These are phyloP conservation scores for Pterula multifida DNA, from an alignment of 1,284 basidiomycete genomes.

Conservation along the genomic window DNA sequence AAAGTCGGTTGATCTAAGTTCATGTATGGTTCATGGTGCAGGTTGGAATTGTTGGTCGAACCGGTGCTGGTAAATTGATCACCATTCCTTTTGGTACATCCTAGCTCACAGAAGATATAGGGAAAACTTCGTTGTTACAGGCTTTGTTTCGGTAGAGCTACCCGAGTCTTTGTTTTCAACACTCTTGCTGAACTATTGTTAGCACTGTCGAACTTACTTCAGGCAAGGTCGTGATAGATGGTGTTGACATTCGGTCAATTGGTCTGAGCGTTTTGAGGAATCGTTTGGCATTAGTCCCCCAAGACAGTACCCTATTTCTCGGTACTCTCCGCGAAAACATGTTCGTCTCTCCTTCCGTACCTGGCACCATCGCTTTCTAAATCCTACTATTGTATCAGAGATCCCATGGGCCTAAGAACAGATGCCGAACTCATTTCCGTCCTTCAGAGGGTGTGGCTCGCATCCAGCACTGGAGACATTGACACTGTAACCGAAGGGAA, in stretches of 20 bases:
- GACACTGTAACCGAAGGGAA: slow-evolving; percentile 44
- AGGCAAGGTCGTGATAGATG: slow-evolving; percentile 66
- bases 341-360: slow-evolving; percentile 26
- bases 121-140: slow-evolving; percentile 69
- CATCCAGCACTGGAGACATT: slow-evolving; percentile 34
- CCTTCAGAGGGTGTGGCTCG: slow-evolving; percentile 48
- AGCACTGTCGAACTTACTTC: slow-evolving; percentile 53
- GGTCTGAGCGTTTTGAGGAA: slow-evolving; percentile 45
- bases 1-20: not conserved
- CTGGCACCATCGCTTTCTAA: not conserved
- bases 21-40: slow-evolving; percentile 10
- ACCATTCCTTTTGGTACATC: not conserved
- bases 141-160: slow-evolving; percentile 53
- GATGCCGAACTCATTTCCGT: slow-evolving; percentile 43
- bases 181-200: slow-evolving; percentile 20
- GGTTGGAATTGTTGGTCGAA: slow-evolving; percentile 68
- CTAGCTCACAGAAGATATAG: slow-evolving; percentile 16
- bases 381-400: slow-evolving; percentile 21
- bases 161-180: not conserved
- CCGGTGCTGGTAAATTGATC: slow-evolving; percentile 41
- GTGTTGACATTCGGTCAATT: slow-evolving; percentile 43
- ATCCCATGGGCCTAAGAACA: slow-evolving; percentile 41
- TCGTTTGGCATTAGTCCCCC: slow-evolving; percentile 61
- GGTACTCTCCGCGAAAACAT: slow-evolving; percentile 61
- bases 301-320: slow-evolving; percentile 52